Evolutionary conservation across 2,329 filamentous ascomycete species (phyloP), one percentile per base, ranked within the genome.

Genomic region (Botrytis elliptica): DNA sequence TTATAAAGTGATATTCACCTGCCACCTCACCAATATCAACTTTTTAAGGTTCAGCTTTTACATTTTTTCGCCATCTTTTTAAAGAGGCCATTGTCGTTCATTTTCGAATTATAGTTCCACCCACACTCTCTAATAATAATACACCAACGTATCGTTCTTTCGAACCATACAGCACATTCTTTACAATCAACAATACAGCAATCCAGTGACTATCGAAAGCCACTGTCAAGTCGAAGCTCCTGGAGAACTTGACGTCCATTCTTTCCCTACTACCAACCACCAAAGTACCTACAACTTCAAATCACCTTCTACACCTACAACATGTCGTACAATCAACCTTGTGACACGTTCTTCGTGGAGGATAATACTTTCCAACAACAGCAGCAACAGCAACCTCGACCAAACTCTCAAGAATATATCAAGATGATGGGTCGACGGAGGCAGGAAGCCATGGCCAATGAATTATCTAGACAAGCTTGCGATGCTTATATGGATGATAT

Each of bases 401-500:
- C 74, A 64, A 76, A 78, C 59, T 86, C 91, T 75, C 90, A 92
- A 81, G 92, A 96, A 79, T 91, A 93, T 75, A 89, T 91, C 78
- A 93, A 92, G 83, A 89, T 93, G 81, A 85, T 96, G 79, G 92
- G 93, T 75, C 90, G 92, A 81, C 90, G 95, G 84, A 90, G 91
- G 80, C 95, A 98, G 84, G 93, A 95, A 81, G 91, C 92, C 77
- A 92, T 98, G 79, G 94, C 92, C 75, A 93, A 94, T 81, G 93
- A 98, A 82, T 89, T 98, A 77, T 98, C 95, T 64, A 90, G 91
- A 78, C 86, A 93, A 78, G 94, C 94, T 68, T 91, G 90, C 75
- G 94, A 97, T 73, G 94, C 98, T 84, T 97, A 98, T 82, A 89
- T 97, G 79, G 94, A 97, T 83, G 95, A 98, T 82, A 92, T 98